Conservation (phyloP, 1,284 basidiomycete species). For the Tilletia setariae region DNA sequence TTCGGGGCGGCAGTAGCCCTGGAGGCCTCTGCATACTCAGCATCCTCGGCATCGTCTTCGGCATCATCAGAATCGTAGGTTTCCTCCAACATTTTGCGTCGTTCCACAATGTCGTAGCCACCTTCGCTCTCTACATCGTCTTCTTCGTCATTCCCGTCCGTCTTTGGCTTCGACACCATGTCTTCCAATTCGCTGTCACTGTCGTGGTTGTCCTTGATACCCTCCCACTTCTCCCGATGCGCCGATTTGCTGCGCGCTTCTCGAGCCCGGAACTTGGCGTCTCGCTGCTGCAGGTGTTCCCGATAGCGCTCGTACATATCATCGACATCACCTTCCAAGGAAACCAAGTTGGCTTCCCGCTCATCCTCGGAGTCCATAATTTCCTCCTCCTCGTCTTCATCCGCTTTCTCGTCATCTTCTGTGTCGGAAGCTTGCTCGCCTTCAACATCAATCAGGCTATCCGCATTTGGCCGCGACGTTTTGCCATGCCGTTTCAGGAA, state of each 20-base stretch:
- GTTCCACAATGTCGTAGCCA: conserved; percentile 72
- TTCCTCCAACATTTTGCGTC: conserved; percentile 63
- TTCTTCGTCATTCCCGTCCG: conserved; percentile 40
- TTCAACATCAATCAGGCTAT: conserved; percentile 17
- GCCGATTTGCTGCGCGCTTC: conserved; percentile 74
- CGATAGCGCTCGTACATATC: conserved; percentile 84
- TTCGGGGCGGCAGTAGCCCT: neutral
- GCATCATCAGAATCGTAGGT: conserved; percentile 60
- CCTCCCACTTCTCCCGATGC: conserved; percentile 51
- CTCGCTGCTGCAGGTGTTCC: conserved; percentile 74
- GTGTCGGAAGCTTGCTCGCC: conserved; percentile 25
- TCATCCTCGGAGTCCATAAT: conserved; percentile 49
- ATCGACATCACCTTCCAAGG: conserved; percentile 80
- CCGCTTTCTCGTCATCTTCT: conserved; percentile 54
- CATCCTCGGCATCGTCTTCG: conserved; percentile 55
- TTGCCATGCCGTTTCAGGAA: conserved; percentile 8
- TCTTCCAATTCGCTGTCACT: conserved; percentile 27
- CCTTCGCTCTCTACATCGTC: conserved; percentile 56
- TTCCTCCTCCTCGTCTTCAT: conserved; percentile 60
- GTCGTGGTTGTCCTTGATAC: conserved; percentile 31
- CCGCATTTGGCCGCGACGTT: conserved; percentile 2
- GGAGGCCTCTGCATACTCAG: conserved; percentile 26
- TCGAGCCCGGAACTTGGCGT: conserved; percentile 84
- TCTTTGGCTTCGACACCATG: conserved; percentile 17
- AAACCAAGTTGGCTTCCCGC: conserved; percentile 59